Evolutionary conservation across 148 eudicot genomes (phyloP), one percentile per base, ranked within the genome.

Genomic region (Pharnaceum exiguum): DNA sequence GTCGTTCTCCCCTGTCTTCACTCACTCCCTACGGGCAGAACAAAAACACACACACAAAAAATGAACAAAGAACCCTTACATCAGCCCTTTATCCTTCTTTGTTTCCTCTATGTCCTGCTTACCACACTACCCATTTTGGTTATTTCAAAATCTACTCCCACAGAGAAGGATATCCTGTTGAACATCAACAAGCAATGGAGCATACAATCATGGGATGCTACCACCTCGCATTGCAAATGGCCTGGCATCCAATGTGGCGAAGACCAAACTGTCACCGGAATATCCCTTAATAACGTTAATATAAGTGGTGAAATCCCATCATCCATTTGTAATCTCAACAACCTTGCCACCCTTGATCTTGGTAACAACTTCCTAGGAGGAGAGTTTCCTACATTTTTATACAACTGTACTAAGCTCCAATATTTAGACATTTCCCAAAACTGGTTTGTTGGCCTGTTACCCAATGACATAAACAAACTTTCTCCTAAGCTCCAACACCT

Each of bases 211-310:
- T 93, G 99, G 99, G 65, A 56, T 53, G 2, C 73, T 40, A 50
- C 85, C 31, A 72, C 75, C 17, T 54, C 82, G 0, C 83, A 74
- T 19, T 93, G 99, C 48, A 44, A 24, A 5, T 93, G 96, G 96
- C 69, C 49, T 13, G 95, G 77, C 25, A 69, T 93, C 46, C 13
- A 4, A 2, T 86, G 99, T 77, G n/a, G 35, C 31, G 42, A 4
- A 4, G 19, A 32, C 51, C 68, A 63, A 54, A 15, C 61, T 7
- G 81, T 85, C 72, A 76, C 82, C 33, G 79, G 66, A 13, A 37
- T 80, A 40, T 5, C 9, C 21, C 62, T 84, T 37, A n/a, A 0
- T 0, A 43, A 54, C 35, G 46, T 38, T 17, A 46, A 39, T 62
- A 58, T 84, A 43, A 25, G 8, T 0, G 50, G 51, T 2, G 5